Percentiles rank a stretch among this genome's conserved stretches.
Conservation (phyloP, 192 early-diverging fungal genomes). For the Pilaira anomala region DNA sequence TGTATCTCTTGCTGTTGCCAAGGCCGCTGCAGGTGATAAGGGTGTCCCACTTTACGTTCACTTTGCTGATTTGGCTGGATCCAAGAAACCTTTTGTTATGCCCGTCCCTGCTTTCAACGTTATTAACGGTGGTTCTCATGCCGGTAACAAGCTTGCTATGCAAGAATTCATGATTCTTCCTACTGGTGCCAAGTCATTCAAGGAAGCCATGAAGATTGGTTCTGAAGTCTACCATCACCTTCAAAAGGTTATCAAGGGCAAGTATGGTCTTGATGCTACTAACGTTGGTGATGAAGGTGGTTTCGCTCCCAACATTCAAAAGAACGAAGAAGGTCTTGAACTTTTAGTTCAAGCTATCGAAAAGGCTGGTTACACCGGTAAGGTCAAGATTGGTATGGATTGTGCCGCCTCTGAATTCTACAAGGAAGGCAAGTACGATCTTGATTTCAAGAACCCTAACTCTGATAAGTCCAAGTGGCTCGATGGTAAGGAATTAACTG, state of each 20-base stretch:
- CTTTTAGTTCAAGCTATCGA: slow-evolving; percentile 86
- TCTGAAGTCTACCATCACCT: slow-evolving; percentile 96
- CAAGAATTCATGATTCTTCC: slow-evolving; percentile 99
- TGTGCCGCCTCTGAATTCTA: slow-evolving; percentile 98
- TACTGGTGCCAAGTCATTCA: slow-evolving; percentile 87
- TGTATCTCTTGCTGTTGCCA: slow-evolving; percentile 93
- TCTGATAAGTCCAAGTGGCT: slow-evolving; percentile 74
- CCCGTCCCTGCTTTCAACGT: slow-evolving; percentile 98
- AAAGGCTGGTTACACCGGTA: slow-evolving; percentile 93
- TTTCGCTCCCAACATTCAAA: slow-evolving; percentile 98
- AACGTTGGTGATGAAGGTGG: slow-evolving; percentile 99
- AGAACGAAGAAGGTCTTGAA: slow-evolving; percentile 93
- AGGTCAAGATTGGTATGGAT: slow-evolving; percentile 97
- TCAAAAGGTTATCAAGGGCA: slow-evolving; percentile 96
- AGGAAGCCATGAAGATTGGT: slow-evolving; percentile 97
- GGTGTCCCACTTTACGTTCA: slow-evolving; percentile 93
- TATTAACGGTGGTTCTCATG: slow-evolving; percentile 98
- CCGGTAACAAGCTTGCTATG: slow-evolving; percentile 99
- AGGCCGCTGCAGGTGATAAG: slow-evolving; percentile 95
- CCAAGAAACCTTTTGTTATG: slow-evolving; percentile 83
- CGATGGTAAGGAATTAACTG: slow-evolving; percentile 73
- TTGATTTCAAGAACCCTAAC: slow-evolving; percentile 94
- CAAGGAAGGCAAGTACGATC: slow-evolving; percentile 95
- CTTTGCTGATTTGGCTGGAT: slow-evolving; percentile 85
- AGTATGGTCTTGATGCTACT: slow-evolving; percentile 98